These are phyloP conservation scores for Lasiodiplodia citricola DNA, from an alignment of 2,329 filamentous ascomycete genomes.

Conservation along the genomic window DNA sequence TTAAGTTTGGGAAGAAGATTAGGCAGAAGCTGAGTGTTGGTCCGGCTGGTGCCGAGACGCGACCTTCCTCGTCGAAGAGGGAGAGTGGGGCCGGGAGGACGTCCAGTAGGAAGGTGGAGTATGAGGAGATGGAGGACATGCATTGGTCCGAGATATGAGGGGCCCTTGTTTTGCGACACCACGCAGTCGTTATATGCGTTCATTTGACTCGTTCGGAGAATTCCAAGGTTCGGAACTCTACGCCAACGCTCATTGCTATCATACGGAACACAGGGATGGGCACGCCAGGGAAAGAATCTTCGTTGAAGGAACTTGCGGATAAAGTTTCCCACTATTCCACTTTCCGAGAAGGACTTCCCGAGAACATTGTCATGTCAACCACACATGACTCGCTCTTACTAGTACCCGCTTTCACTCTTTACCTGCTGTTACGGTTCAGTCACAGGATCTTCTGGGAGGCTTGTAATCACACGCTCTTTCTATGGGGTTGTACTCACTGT, in stretches of 20 bases:
- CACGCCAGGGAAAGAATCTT: not conserved
- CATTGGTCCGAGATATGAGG: conserved; percentile 27
- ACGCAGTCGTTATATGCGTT: not conserved
- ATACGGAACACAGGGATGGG: not conserved
- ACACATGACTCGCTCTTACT: no score
- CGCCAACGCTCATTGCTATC: not conserved
- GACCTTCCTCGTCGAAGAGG: not conserved
- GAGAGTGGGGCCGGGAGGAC: not conserved
- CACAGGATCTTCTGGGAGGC: not conserved
- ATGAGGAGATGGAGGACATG: conserved; percentile 24
- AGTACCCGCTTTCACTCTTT: not conserved
- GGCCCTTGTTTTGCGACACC: not conserved
- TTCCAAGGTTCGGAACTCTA: not conserved
- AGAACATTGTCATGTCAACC: not conserved
- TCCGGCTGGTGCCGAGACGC: not conserved
- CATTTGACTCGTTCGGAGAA: not conserved
- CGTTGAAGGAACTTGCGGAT: not conserved
- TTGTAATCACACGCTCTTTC: not conserved
- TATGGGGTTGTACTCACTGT: not conserved
- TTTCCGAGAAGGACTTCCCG: not conserved
- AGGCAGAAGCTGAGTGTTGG: conserved; percentile 5
- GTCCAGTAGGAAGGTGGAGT: conserved; percentile 5
- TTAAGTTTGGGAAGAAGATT: conserved; percentile 20
- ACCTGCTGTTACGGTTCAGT: not conserved
- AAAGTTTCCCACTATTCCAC: not conserved